phyloP scores from a whole-genome alignment of 805 yeast species.

The Saccharomycopsis selenospora region DNA sequence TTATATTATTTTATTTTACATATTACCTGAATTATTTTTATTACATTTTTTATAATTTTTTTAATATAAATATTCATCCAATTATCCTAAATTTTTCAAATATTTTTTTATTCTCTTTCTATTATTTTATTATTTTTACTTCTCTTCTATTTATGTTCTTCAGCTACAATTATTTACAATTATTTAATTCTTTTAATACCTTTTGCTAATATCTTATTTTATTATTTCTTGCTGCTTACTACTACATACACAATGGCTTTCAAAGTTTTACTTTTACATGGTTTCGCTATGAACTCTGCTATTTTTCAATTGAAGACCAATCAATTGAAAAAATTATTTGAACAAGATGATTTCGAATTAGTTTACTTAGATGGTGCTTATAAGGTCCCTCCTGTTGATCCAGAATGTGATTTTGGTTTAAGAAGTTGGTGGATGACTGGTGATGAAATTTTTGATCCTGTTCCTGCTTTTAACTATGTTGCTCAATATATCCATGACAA shows the following conservation, averaged over 20 bases:
- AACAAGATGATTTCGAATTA: background rate
- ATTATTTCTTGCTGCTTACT: no score
- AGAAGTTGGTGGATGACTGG: constrained; percentile 6
- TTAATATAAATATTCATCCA: no score
- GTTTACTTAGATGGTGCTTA: background rate
- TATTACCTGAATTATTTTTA: no score
- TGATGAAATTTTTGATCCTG: constrained; percentile 1
- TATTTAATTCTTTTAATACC: no score
- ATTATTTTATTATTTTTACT: no score
- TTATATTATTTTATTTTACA: no score
- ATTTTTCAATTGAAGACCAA: background rate
- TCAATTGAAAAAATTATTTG: background rate
- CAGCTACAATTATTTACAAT: no score
- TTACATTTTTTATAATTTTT: no score
- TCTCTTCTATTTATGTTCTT: no score
- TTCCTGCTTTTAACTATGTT: background rate
- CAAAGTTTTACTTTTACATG: background rate
- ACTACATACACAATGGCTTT: background rate
- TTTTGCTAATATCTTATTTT: no score
- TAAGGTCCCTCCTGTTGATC: background rate
- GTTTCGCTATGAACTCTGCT: constrained; percentile 4
- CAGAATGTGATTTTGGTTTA: background rate
- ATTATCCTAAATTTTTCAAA: no score
- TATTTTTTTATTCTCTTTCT: no score
- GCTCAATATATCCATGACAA: background rate